Evolutionary conservation across 345 rosid species (phyloP), one percentile per base, ranked within the genome.

Genomic region (Aethionema arabicum): DNA sequence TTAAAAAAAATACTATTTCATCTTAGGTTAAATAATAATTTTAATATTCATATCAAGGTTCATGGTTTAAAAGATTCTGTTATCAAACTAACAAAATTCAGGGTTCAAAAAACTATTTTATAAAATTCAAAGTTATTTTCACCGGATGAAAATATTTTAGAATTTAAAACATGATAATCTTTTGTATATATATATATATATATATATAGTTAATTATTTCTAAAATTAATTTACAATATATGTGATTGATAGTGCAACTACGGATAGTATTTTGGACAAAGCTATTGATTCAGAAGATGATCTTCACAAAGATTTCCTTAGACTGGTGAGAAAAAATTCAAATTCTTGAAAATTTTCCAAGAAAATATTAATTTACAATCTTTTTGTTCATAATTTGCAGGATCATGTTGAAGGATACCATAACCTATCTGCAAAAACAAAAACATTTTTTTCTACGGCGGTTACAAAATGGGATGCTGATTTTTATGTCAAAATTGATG

Each of bases 351-450:
- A 21, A 21, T 32, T 51, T 9, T 48, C 16, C 40, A 50, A 16
- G 16, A 21, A 21, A 21, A 1, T 21, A 21, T 1, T 21, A 21
- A 50, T 59, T 11, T 42, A 50, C 10, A 5, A 2, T 35, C 32
- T 56, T 50, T 10, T 65, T 52, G 53, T 63, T 53, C 0, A 14
- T 11, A 29, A 38, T 27, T 64, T 71, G 58, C 53, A 93, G 99
- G 91, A 86, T 51, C 99, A 93, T 49, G 90, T 86, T 6, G 99
- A 95, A 85, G 99, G 99, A 56, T 95, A 95, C 72, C 89, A 86
- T 52, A 95, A 90, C 71, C 69, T 95, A 60, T 83, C 99, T 59
- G 95, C 95, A 38, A 95, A 95, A 81, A 90, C 99, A 41, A 95
- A 95, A 77, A 88, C 21, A 29, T 93, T 84, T 82, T 86, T 95